phyloP scores from a whole-genome alignment of 2,329 filamentous ascomycete genomes.

The Colletotrichum liaoningense region DNA sequence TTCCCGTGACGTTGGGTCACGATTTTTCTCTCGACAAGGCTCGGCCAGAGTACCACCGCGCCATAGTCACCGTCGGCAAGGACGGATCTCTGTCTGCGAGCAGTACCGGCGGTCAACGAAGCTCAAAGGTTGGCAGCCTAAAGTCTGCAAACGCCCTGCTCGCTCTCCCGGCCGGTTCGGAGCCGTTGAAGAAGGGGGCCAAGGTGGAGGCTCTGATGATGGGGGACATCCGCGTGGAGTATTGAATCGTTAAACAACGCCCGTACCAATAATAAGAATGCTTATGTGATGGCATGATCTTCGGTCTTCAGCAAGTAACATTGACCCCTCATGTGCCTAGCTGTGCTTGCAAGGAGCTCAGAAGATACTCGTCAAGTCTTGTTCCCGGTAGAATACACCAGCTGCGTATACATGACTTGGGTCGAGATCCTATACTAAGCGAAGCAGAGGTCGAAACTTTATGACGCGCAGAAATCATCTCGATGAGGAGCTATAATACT shows the following conservation, averaged over 20 bases:
- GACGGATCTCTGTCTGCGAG: slow-evolving; percentile 79
- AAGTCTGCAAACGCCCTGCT: slow-evolving; percentile 89
- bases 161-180: slow-evolving; percentile 75
- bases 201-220: slow-evolving; percentile 85
- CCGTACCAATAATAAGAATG: not conserved
- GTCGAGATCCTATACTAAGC: not conserved
- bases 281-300: not conserved
- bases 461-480: slow-evolving; percentile 25
- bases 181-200: slow-evolving; percentile 74
- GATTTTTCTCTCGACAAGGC: slow-evolving; percentile 80
- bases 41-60: slow-evolving; percentile 92
- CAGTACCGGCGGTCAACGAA: slow-evolving; percentile 91
- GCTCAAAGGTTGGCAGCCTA: slow-evolving; percentile 89
- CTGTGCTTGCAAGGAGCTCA: not conserved
- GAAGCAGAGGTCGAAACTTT: fast-evolving
- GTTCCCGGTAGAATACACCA: not conserved
- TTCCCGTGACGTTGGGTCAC: slow-evolving; percentile 78
- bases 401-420: not conserved
- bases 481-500: slow-evolving; percentile 34
- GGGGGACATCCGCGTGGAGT: slow-evolving; percentile 55
- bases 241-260: not conserved
- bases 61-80: slow-evolving; percentile 71
- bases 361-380: no score
- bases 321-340: not conserved
- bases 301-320: not conserved